Evolutionary conservation across 2,329 filamentous ascomycete species (phyloP), one percentile per base, ranked within the genome.

Genomic region (Penicillium sp.): DNA sequence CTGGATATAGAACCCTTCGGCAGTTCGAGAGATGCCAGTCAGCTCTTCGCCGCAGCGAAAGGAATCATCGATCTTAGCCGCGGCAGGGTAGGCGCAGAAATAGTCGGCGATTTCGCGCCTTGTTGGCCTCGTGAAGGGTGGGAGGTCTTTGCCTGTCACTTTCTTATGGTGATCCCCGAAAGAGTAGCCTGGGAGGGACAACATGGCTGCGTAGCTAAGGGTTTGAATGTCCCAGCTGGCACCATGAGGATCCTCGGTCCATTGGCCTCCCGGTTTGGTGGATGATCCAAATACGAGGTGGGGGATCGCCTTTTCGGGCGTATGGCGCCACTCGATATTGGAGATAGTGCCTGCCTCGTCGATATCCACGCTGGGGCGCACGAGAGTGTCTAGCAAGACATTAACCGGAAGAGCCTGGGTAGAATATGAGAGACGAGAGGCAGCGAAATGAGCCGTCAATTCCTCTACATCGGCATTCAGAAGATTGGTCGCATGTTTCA

Each of bases 401-500:
- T 87, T 86, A 51, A 86, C 73, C 0, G 83, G 83, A 2, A 86
- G 74, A 3, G 83, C 83, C 60, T 86, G 83, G 0, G 81, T 84
- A 34, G 83, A 86, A 71, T 87, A 86, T 6, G 82, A 82, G 37
- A 86, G 75, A 2, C 80, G 80, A 0, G 83, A 83, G 2, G 79
- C 79, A 8, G 71, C 72, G 60, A 87, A 86, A 66, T 86, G 84
- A 13, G 79, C 79, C 23, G 83, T 84, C 31, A 85, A 71, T 48
- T 77, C 59, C 37, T 77, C 59, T 61, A 80, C 64, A 68, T 82
- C 67, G 67, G 73, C 64, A 48, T 79, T 70, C 11, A 85, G 75
- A 3, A 85, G 72, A 44, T 77, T 75, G 5, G 77, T 73, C 2
- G 71, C 60, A 46, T 73, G 68, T 44, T 73, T 74, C n/a, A 86